phyloP scores from a whole-genome alignment of 1,284 basidiomycete species.

The Naganishia sp. region DNA sequence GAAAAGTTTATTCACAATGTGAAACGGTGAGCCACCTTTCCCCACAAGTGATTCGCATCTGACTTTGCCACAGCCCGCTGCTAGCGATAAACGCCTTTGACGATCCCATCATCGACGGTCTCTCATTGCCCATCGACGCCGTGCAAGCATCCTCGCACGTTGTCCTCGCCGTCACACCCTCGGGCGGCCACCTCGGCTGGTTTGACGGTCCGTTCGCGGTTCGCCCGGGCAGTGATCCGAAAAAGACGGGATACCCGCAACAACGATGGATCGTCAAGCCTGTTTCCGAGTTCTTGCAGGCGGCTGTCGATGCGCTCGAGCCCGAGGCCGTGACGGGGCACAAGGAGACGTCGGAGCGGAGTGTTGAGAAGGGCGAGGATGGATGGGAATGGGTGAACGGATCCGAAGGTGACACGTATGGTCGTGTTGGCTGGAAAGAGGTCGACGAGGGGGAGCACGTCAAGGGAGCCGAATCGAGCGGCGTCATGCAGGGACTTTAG shows the following conservation, averaged over 20 bases:
- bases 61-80: conserved; percentile 50
- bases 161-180: conserved; percentile 69
- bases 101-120: conserved; percentile 77
- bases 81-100: conserved; percentile 85
- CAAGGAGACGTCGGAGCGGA: background rate
- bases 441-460: conserved; percentile 40
- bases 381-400: conserved; percentile 42
- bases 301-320: conserved; percentile 36
- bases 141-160: conserved; percentile 66
- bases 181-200: conserved; percentile 95
- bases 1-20: conserved; percentile 46
- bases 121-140: conserved; percentile 59
- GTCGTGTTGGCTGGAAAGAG: conserved; percentile 46
- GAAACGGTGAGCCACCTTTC: conserved; percentile 43
- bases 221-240: conserved; percentile 13
- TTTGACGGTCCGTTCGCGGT: conserved; percentile 61
- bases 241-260: conserved; percentile 36
- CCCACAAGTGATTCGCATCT: too few species aligned
- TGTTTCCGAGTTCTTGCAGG: conserved; percentile 46
- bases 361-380: conserved; percentile 32
- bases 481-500: conserved; percentile 45
- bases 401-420: conserved; percentile 38
- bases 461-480: conserved; percentile 39
- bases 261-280: conserved; percentile 50
- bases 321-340: conserved; percentile 11